A percentile compares a stretch with the other conserved stretches of the same genome.
Conservation (phyloP, 2,329 filamentous ascomycete species). For the Cordyceps javanica region DNA sequence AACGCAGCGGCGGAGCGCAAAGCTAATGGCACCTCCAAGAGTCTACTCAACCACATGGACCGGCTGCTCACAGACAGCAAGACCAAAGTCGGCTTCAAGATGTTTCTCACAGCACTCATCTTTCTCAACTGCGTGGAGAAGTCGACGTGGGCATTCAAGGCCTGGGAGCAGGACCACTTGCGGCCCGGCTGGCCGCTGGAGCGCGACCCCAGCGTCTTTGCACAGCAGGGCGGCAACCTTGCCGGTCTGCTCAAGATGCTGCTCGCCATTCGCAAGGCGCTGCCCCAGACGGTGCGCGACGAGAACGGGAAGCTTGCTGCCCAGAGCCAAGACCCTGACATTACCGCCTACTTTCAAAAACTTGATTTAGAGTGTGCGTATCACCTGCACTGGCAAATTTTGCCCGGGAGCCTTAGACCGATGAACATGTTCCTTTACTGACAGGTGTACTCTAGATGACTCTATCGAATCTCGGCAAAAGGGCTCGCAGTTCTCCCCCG, state of each 20-base stretch:
- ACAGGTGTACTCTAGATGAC: slow-evolving; percentile 19
- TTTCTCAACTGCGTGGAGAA: slow-evolving; percentile 62
- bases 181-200: slow-evolving; percentile 56
- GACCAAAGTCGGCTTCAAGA: slow-evolving; percentile 51
- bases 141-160: slow-evolving; percentile 62
- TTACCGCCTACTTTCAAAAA: slow-evolving; percentile 48
- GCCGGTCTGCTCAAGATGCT: slow-evolving; percentile 56
- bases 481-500: slow-evolving; percentile 44
- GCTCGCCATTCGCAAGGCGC: slow-evolving; percentile 51
- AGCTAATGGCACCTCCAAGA: slow-evolving; percentile 52
- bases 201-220: slow-evolving; percentile 48
- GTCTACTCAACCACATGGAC: slow-evolving; percentile 54
- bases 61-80: slow-evolving; percentile 56
- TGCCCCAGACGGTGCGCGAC: slow-evolving; percentile 46
- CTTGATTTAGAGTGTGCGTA: slow-evolving; percentile 53
- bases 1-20: slow-evolving; percentile 60
- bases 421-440: not conserved
- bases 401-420: too few species aligned
- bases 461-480: slow-evolving; percentile 39
- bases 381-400: not conserved
- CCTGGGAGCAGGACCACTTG: slow-evolving; percentile 58
- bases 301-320: slow-evolving; percentile 43
- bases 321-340: slow-evolving; percentile 39
- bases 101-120: slow-evolving; percentile 56
- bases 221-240: slow-evolving; percentile 52